These are phyloP conservation scores for Sequoiadendron giganteum DNA, from an alignment of 75 land plant genomes.

Conservation along the genomic window DNA sequence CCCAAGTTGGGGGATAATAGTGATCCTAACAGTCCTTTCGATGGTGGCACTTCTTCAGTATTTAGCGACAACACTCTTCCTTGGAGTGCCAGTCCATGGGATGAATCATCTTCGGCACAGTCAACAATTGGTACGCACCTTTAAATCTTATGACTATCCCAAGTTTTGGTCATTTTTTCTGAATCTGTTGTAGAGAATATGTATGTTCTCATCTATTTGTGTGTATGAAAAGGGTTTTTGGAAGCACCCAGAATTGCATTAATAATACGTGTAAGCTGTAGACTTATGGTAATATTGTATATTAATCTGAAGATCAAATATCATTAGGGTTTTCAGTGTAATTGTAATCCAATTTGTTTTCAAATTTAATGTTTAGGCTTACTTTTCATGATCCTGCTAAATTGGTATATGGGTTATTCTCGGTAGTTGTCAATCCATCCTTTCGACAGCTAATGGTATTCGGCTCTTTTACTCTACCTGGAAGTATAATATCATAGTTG, in stretches of 20 bases:
- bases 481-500: neutral
- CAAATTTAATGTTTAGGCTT: neutral
- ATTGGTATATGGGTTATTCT: neutral
- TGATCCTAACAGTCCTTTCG: conserved; percentile 39
- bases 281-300: neutral
- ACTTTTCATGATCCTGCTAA: neutral
- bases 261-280: neutral
- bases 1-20: conserved; percentile 24
- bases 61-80: conserved; percentile 41
- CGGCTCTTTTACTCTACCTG: neutral
- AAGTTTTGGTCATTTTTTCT: conserved; percentile 10
- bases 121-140: conserved; percentile 22
- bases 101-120: conserved; percentile 19
- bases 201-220: neutral
- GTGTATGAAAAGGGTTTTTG: neutral
- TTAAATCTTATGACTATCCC: neutral
- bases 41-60: conserved; percentile 34
- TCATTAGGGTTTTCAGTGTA: neutral
- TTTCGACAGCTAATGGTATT: neutral
- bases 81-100: conserved; percentile 26
- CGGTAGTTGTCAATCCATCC: neutral
- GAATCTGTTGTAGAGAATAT: neutral
- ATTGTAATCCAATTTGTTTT: neutral
- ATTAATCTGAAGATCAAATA: neutral
- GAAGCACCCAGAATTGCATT: neutral